phyloP scores from a whole-genome alignment of 202 grass and related monocot genomes.

The Brachypodium distachyon region DNA sequence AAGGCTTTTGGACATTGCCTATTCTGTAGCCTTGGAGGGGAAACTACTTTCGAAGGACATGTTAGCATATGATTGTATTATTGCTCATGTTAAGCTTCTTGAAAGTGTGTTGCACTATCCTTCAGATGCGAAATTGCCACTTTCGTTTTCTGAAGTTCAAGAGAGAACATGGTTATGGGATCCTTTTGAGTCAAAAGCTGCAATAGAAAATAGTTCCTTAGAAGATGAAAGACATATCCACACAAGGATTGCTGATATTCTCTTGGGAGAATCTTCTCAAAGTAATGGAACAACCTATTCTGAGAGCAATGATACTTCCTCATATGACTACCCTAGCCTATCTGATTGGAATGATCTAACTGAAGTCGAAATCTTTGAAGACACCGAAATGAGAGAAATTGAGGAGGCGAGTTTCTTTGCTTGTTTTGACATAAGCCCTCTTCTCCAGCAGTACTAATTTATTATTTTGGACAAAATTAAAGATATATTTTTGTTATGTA shows the following conservation, averaged over 20 bases:
- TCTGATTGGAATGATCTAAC: constrained; percentile 76
- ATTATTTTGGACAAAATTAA: not conserved
- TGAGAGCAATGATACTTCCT: constrained; percentile 47
- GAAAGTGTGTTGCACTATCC: constrained; percentile 79
- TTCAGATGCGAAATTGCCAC: constrained; percentile 62
- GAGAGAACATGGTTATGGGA: constrained; percentile 86
- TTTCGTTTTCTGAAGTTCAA: constrained; percentile 57
- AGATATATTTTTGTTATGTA: constrained; percentile 23
- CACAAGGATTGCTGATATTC: constrained; percentile 36
- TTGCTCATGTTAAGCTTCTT: constrained; percentile 70
- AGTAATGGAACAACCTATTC: constrained; percentile 31
- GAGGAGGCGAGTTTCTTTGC: constrained; percentile 52
- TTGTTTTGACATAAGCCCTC: constrained; percentile 11
- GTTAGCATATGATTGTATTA: constrained; percentile 81
- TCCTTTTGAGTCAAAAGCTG: constrained; percentile 47
- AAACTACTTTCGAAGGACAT: constrained; percentile 75
- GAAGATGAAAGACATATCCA: constrained; percentile 17
- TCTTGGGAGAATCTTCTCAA: constrained; percentile 43
- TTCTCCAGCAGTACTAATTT: constrained; percentile 7
- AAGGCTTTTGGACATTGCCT: constrained; percentile 46
- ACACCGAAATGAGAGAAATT: constrained; percentile 69
- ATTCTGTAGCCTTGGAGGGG: constrained; percentile 54
- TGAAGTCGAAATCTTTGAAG: constrained; percentile 79
- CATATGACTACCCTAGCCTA: constrained; percentile 49
- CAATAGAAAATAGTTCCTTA: constrained; percentile 27